Conservation (phyloP, 2,329 filamentous ascomycete genomes). For the Colletotrichum salicis region DNA sequence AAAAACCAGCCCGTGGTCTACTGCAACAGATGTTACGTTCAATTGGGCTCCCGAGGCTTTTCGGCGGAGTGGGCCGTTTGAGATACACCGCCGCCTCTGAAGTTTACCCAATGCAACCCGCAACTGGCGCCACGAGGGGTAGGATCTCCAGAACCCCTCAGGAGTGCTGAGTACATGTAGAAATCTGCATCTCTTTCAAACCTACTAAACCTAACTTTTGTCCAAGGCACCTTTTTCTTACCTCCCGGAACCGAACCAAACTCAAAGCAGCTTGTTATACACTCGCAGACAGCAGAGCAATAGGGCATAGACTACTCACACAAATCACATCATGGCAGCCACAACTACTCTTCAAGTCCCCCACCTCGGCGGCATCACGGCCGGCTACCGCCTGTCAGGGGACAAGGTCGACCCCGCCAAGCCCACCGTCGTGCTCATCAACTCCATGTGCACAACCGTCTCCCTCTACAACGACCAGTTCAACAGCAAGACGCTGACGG, state of each 20-base stretch:
- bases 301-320: neutral
- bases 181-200: slow-evolving; percentile 13
- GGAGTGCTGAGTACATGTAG: neutral
- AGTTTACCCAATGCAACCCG: slow-evolving; percentile 11
- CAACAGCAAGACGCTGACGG: slow-evolving; percentile 49
- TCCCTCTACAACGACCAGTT: slow-evolving; percentile 59
- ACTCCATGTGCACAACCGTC: slow-evolving; percentile 62
- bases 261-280: neutral
- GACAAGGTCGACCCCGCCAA: slow-evolving; percentile 58
- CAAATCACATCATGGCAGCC: slow-evolving; percentile 46
- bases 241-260: neutral
- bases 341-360: slow-evolving; percentile 56
- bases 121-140: slow-evolving; percentile 18
- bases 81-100: slow-evolving; percentile 15
- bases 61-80: slow-evolving; percentile 17
- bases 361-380: slow-evolving; percentile 59
- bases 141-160: slow-evolving; percentile 11
- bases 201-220: neutral
- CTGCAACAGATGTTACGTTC: slow-evolving; percentile 9
- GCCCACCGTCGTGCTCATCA: slow-evolving; percentile 62
- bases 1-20: slow-evolving; percentile 7
- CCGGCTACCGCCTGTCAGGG: slow-evolving; percentile 56
- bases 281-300: neutral
- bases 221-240: neutral
- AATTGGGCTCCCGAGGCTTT: neutral